These are phyloP conservation scores for Reticulomyxa filosa DNA, from an alignment of 78 protist genomes.

Conservation along the genomic window DNA sequence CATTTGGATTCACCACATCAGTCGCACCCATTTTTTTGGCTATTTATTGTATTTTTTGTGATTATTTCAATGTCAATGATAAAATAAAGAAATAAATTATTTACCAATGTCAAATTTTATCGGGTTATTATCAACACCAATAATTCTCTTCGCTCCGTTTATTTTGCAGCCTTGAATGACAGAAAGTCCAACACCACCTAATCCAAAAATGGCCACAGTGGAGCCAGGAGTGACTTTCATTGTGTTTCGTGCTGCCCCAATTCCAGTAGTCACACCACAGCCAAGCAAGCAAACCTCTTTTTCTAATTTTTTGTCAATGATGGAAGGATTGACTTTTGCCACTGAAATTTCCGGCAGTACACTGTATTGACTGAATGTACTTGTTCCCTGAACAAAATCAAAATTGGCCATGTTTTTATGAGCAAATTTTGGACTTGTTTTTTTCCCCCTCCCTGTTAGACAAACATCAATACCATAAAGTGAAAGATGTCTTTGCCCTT, in stretches of 20 bases:
- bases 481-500: background rate
- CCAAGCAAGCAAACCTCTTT: background rate
- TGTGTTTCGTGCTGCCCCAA: constrained; percentile 3
- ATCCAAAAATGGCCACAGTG: constrained; percentile 1
- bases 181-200: background rate
- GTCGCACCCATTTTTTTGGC: background rate
- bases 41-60: background rate
- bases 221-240: background rate
- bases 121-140: background rate
- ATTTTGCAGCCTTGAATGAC: background rate
- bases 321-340: background rate
- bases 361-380: no score
- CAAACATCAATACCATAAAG: no score
- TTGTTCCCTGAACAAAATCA: no score
- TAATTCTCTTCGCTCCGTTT: background rate
- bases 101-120: background rate
- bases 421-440: no score
- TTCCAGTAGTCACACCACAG: constrained; percentile 7
- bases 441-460: no score
- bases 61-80: background rate
- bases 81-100: background rate
- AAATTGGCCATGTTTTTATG: no score
- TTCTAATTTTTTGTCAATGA: no score
- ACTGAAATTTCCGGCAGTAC: background rate
- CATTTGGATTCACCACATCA: no score